Evolutionary conservation across 2,329 filamentous ascomycete species (phyloP).

Genomic region (Hypoxylon sp.): DNA sequence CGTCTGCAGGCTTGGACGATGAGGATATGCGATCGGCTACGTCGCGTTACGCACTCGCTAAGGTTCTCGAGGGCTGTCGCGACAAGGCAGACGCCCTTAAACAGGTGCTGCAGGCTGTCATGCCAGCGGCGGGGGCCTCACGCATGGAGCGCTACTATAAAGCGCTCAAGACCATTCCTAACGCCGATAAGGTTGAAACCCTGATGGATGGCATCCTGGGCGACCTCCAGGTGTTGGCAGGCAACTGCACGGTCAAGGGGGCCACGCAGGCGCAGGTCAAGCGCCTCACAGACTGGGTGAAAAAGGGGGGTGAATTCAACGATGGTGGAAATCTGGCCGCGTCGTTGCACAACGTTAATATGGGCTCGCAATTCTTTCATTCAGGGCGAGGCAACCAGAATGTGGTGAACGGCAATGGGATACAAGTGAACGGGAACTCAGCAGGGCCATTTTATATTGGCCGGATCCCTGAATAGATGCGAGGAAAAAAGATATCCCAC

Average conservation of each 20-base stretch:
- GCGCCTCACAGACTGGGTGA: constrained; percentile 6
- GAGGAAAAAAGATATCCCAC: background rate
- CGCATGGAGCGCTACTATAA: constrained; percentile 41
- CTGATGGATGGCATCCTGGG: constrained; percentile 51
- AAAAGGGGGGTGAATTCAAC: background rate
- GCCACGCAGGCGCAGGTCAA: constrained; percentile 28
- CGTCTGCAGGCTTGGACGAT: constrained; percentile 46
- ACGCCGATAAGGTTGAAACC: constrained; percentile 47
- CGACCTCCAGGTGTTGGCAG: constrained; percentile 48
- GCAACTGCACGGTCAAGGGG: constrained; percentile 24
- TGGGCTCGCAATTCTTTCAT: constrained; percentile 13
- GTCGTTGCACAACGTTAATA: constrained; percentile 1
- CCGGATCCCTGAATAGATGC: background rate
- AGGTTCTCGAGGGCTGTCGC: constrained; percentile 10
- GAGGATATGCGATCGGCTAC: constrained; percentile 6
- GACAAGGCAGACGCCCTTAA: constrained; percentile 17
- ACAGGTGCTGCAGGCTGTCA: constrained; percentile 48
- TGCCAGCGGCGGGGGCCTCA: constrained; percentile 37
- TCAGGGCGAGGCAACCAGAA: constrained; percentile 8
- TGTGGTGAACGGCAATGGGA: constrained; percentile 3
- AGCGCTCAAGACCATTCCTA: constrained; percentile 45
- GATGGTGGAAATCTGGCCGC: background rate
- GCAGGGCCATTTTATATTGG: constrained; percentile 18
- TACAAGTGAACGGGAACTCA: constrained; percentile 19
- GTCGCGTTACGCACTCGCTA: constrained; percentile 12